phyloP scores from a whole-genome alignment of 148 eudicot genomes.

The Camellia sinensis region DNA sequence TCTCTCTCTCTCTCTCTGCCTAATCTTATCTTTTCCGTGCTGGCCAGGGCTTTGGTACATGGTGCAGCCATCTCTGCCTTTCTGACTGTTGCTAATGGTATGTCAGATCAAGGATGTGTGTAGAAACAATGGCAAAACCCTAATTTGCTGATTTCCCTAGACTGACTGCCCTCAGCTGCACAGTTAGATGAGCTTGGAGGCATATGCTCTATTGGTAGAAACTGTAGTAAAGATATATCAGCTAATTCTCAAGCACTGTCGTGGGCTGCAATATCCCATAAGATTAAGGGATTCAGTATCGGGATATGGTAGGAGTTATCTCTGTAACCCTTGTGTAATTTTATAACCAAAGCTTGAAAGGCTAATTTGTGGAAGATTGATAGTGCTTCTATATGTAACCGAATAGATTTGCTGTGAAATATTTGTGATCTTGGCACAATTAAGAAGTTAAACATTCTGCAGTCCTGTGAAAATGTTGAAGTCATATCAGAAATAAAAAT shows the following conservation, averaged over 20 bases:
- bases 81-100: constrained; percentile 66
- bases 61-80: constrained; percentile 91
- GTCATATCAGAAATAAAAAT: constrained; percentile 11
- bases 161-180: not conserved
- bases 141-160: not conserved
- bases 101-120: constrained; percentile 95
- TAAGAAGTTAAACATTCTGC: not conserved
- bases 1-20: not conserved
- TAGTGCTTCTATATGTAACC: not conserved
- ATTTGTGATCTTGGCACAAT: not conserved
- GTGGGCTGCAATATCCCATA: not conserved
- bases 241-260: not conserved
- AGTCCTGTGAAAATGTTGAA: constrained; percentile 8
- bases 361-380: constrained; percentile 1
- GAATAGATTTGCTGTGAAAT: not conserved
- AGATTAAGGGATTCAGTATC: not conserved
- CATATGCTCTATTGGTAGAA: not conserved
- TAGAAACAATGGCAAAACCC: constrained; percentile 16
- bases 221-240: not conserved
- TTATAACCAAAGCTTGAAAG: not conserved
- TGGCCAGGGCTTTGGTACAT: constrained; percentile 70
- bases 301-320: not conserved
- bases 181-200: not conserved
- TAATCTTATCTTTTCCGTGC: constrained; percentile 3
- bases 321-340: not conserved